These are phyloP conservation scores for Chlamydomonas applanata DNA, from an alignment of 139 green algal species.

Conservation along the genomic window DNA sequence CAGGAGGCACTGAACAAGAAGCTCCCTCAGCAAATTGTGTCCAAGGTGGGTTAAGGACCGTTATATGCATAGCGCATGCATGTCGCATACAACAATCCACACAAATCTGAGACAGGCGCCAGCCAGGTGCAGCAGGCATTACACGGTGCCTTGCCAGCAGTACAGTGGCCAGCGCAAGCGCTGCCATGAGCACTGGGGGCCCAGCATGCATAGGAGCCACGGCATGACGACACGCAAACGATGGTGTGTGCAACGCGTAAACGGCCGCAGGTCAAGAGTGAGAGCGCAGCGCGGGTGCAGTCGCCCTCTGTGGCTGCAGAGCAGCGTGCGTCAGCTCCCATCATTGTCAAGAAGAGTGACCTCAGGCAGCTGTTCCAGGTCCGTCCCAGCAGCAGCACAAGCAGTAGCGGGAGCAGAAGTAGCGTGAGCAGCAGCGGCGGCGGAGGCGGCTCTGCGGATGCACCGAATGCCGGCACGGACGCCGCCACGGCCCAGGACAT, in stretches of 20 bases:
- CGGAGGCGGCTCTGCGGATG: not conserved
- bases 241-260: no score
- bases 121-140: not conserved
- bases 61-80: not conserved
- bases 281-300: not conserved
- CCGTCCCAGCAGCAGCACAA: not conserved
- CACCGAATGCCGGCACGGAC: not conserved
- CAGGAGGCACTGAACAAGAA: slow-evolving; percentile 12
- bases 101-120: no score
- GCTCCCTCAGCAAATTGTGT: slow-evolving; percentile 10
- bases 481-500: not conserved
- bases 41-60: slow-evolving; percentile 6
- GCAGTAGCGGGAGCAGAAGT: not conserved
- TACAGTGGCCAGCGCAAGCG: no score
- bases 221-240: no score
- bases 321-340: slow-evolving; percentile 8
- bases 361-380: not conserved
- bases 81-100: no score
- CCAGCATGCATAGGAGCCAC: no score
- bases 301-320: not conserved
- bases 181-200: no score
- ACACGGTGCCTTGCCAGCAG: not conserved
- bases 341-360: slow-evolving; percentile 7
- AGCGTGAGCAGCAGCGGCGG: not conserved
- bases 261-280: slow-evolving; percentile 9